These are phyloP conservation scores for Neofusicoccum sp. DNA, from an alignment of 2,329 filamentous ascomycete genomes.

Conservation along the genomic window DNA sequence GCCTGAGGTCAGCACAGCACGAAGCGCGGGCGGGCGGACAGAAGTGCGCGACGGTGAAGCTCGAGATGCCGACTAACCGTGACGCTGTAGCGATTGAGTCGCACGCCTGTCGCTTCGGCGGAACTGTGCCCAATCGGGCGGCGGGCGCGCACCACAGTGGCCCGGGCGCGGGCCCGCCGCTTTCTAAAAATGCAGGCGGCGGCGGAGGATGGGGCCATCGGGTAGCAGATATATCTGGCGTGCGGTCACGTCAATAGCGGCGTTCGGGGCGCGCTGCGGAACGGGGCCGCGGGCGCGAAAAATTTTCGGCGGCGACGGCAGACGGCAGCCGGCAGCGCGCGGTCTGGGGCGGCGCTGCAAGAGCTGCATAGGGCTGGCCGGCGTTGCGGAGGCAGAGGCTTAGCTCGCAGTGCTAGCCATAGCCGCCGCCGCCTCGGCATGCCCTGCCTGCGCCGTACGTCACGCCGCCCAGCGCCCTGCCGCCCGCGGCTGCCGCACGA, in stretches of 20 bases:
- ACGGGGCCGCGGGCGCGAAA: too few relatives aligned
- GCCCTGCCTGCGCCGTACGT: too few relatives aligned
- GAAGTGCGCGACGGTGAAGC: constrained; percentile 9
- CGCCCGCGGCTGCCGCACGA: too few relatives aligned
- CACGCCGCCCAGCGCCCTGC: too few relatives aligned
- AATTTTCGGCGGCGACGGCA: too few relatives aligned
- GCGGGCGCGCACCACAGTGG: not conserved
- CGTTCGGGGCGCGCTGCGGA: not conserved
- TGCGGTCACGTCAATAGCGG: constrained; percentile 5
- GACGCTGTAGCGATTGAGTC: constrained; percentile 10
- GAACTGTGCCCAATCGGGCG: constrained; percentile 8
- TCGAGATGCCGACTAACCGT: constrained; percentile 14
- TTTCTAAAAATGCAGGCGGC: constrained; percentile 14
- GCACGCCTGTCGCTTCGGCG: constrained; percentile 15
- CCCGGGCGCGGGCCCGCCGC: constrained; percentile 8
- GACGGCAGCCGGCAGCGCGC: too few relatives aligned
- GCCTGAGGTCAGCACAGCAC: constrained; percentile 9
- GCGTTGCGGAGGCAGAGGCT: too few relatives aligned
- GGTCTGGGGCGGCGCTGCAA: too few relatives aligned
- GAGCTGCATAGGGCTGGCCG: too few relatives aligned
- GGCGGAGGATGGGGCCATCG: constrained; percentile 8
- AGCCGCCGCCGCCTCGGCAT: too few relatives aligned
- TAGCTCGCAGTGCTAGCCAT: too few relatives aligned
- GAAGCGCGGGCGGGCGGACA: constrained; percentile 4
- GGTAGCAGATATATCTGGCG: constrained; percentile 12